Percentiles rank a stretch among this genome's conserved stretches.
Conservation (phyloP, 2,329 filamentous ascomycete genomes). For the Pseudopyricularia javanii region DNA sequence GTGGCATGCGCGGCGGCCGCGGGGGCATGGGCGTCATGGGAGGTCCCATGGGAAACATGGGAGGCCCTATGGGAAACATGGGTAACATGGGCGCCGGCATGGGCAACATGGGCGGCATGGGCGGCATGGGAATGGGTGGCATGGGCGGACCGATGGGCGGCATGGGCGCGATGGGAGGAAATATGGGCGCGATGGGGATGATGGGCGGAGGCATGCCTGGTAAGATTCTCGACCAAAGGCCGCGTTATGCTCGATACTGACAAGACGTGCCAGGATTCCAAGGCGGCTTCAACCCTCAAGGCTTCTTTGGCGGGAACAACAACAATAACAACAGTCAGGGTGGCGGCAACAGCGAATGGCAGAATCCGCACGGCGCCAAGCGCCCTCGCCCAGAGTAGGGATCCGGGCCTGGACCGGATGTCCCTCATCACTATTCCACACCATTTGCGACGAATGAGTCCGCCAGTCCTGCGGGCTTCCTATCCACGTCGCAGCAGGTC, state of each 20-base stretch:
- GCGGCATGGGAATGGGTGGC: conserved; percentile 27
- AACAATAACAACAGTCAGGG: conserved; percentile 29
- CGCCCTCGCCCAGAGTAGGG: conserved; percentile 58
- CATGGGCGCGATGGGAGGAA: conserved; percentile 24
- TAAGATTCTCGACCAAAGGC: conserved; percentile 20
- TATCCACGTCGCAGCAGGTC: too few relatives aligned
- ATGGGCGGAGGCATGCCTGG: conserved; percentile 46
- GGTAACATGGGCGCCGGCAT: conserved; percentile 21
- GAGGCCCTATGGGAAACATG: conserved; percentile 27
- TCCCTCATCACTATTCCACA: background rate
- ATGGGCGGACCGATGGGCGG: conserved; percentile 36
- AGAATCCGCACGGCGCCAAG: conserved; percentile 75
- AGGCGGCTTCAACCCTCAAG: conserved; percentile 61
- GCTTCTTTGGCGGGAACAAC: conserved; percentile 44
- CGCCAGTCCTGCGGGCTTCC: too few relatives aligned
- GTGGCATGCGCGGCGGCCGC: conserved; percentile 33
- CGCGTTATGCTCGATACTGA: conserved; percentile 7
- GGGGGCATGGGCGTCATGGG: conserved; percentile 31
- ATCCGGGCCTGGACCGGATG: background rate
- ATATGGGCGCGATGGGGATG: conserved; percentile 29
- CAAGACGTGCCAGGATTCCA: conserved; percentile 41
- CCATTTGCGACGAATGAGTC: too few relatives aligned
- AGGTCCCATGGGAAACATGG: conserved; percentile 31
- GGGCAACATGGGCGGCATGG: conserved; percentile 27
- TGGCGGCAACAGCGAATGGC: conserved; percentile 44